Evolutionary conservation across 352 stramenopile genomes (phyloP), one percentile per base, ranked within the genome.

Genomic region (Globisporangium barbulae): DNA sequence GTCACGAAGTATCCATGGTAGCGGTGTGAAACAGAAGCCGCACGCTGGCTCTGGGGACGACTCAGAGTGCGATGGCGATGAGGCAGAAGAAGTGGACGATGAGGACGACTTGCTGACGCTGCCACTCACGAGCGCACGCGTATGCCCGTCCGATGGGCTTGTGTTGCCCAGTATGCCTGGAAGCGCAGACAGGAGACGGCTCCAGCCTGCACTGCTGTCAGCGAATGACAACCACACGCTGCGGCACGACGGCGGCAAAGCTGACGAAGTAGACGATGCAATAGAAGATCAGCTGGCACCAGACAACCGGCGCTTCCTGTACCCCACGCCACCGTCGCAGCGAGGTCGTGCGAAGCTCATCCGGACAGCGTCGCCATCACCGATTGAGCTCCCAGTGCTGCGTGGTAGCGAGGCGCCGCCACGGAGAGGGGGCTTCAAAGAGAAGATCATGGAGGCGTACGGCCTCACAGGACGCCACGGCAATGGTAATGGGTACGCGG

Each of bases 121-220:
- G 13, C 25, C 52, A 25, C 21, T 22, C 17, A 25, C 21, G 31
- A 59, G 53, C 42, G 56, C 42, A 17, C 56, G 42, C 17, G 30
- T 57, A 19, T 6, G 8, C 1, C 31, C 44, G 10, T 31, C 7
- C 22, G 61, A 56, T 7, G n/a, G 13, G 3, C 39, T 70, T 5
- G 64, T 70, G 52, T 58, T 70, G 0, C 64, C 64, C 19, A 59
- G 31, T 30, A 58, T 70, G 59, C 59, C 64, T 28, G 64, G 59
- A 9, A 70, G 64, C 19, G 58, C 41, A n/a, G 49, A 42, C n/a
- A 25, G 63, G 9, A 35, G 35, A 12, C 37, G n/a, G 4, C 42
- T 50, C 2, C 58, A 61, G 52, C 12, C 22, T 3, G 17, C 17
- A 31, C 22, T 52, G 33, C 12, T 37, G 2, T n/a, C 28, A 21